Evolutionary conservation across 1,284 basidiomycete genomes (phyloP), one percentile per base, ranked within the genome.

Genomic region (Singerocomus inundabilis): DNA sequence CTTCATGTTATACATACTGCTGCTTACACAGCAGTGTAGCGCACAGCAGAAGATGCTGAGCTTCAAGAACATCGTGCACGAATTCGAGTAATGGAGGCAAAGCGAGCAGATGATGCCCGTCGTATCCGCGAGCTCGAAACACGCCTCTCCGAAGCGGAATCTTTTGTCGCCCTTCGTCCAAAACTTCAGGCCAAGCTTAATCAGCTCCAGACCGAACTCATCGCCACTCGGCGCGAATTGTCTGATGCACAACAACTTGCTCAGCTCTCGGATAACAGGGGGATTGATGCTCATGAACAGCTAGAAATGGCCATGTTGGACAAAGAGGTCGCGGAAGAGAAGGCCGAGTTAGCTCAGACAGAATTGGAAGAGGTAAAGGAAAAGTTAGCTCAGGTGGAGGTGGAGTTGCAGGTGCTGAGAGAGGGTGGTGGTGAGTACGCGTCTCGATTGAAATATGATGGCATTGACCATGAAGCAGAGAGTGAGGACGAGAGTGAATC

Each of bases 251-350:
- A 84, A 57, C 78, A 85, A 51, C 76, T 85, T 30, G 72, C 77
- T 2, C 75, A 80, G 21, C 70, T 87, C n/a, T 68, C 75, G 0
- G 85, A 90, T 55, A 71, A 68, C 15, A 76, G 83, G 34, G 74
- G 85, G 2, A 66, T 81, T 6, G 93, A 96, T 60, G 68, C 86
- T 2, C 82, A 88, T 48, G 95, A 98, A 58, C 91, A 94, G 66
- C 73, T 98, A 32, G 97, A 99, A 72, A 93, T 98, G 84, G 79
- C 85, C 4, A 92, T 93, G 75, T 72, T 99, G 56, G 97, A 99
- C 68, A 93, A 94, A 68, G 97, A 99, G 69, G 87, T 99, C 46
- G 96, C 96, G 0, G 97, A 99, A 67, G 96, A 98, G 68, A 84
- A 85, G 57, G 86, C 91, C 0, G 96, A 98, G 66, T 69, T 82